Evolutionary conservation across 208 protist species (phyloP).

Genomic region (Trypanosoma rangeli): DNA sequence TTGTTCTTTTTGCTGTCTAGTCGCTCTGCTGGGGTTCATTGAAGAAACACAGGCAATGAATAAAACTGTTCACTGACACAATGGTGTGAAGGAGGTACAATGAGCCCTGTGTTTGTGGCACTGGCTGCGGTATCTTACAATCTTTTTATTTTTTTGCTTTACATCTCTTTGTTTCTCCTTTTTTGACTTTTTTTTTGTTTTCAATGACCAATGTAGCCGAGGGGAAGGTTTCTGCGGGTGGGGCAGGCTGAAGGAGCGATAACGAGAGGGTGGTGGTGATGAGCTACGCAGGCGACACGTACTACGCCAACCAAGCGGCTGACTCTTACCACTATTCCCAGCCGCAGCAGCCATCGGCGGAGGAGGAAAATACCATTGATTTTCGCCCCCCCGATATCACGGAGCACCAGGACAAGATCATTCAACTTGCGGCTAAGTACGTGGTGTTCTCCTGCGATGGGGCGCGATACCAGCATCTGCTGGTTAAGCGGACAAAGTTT

Average conservation of each 20-base stretch:
- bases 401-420: constrained; percentile 78
- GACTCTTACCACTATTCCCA: constrained; percentile 20
- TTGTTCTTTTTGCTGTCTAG: neutral
- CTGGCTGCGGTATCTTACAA: neutral
- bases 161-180: neutral
- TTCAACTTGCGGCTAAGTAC: constrained; percentile 78
- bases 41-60: neutral
- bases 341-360: constrained; percentile 10
- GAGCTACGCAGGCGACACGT: constrained; percentile 10
- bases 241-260: neutral
- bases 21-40: neutral
- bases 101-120: neutral
- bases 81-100: neutral
- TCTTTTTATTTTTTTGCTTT: neutral
- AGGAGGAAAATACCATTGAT: constrained; percentile 32
- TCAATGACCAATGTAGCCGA: neutral
- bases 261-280: constrained; percentile 3
- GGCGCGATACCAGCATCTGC: constrained; percentile 66
- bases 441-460: constrained; percentile 71
- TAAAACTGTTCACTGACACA: neutral
- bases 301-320: constrained; percentile 12
- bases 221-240: neutral
- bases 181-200: neutral
- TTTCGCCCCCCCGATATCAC: constrained; percentile 59
- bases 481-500: constrained; percentile 56